Conservation (phyloP, 805 yeast genomes). For the Grigorovia yakushimaensis region DNA sequence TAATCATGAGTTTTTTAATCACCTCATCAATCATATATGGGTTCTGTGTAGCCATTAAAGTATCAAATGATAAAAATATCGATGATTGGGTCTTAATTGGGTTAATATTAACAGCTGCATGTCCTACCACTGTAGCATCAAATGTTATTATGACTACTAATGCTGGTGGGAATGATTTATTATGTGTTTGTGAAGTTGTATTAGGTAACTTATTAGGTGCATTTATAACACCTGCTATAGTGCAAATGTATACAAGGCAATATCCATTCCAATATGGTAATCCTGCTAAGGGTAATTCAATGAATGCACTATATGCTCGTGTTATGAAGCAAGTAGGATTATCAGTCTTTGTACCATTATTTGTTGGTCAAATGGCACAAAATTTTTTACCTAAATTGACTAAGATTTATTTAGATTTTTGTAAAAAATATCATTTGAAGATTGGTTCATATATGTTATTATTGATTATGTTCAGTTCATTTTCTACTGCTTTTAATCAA, state of each 20-base stretch:
- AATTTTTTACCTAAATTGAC: conserved; percentile 49
- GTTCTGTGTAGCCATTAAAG: conserved; percentile 54
- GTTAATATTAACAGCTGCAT: conserved; percentile 68
- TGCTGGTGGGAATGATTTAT: conserved; percentile 73
- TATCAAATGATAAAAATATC: conserved; percentile 47
- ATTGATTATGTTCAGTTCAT: conserved; percentile 67
- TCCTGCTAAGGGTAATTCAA: conserved; percentile 50
- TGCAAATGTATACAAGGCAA: conserved; percentile 52
- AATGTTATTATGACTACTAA: conserved; percentile 85
- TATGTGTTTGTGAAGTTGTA: conserved; percentile 76
- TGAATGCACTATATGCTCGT: conserved; percentile 50
- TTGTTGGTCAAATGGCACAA: conserved; percentile 81
- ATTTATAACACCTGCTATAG: conserved; percentile 75
- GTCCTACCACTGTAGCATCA: conserved; percentile 88
- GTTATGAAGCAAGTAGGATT: conserved; percentile 86
- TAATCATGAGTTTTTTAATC: conserved; percentile 58
- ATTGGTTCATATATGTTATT: conserved; percentile 74
- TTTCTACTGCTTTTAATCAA: conserved; percentile 81
- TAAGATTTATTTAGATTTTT: conserved; percentile 12
- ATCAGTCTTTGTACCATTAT: conserved; percentile 72
- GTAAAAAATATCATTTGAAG: conserved; percentile 33
- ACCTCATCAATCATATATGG: conserved; percentile 68
- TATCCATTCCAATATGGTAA: conserved; percentile 69
- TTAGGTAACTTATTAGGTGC: conserved; percentile 81
- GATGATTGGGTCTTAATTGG: conserved; percentile 76